Evolutionary conservation across 805 yeast species (phyloP), one percentile per base, ranked within the genome.

Genomic region (Yarrowia porcina): DNA sequence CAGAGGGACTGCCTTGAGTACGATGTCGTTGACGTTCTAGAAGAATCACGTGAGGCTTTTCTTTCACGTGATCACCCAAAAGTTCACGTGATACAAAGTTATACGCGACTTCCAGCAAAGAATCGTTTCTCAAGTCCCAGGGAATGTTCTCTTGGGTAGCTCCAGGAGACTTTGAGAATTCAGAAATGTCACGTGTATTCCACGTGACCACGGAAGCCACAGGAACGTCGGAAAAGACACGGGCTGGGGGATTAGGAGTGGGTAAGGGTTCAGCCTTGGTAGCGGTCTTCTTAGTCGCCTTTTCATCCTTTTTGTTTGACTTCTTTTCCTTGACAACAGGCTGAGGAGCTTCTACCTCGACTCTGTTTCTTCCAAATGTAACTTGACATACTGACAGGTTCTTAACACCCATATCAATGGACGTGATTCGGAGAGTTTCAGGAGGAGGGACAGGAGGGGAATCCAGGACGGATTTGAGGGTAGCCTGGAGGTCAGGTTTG

Each of bases 11-110:
- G 7, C 61, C 61, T 13, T 39, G 47, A 15, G 49, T 20, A 12
- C 61, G 61, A 9, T 56, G 61, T 4, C 61, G 13, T 20, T 56
- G 61, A 10, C 61, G 61, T 17, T 56, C 61, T 0, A 56, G 30
- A 0, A 56, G 23, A 2, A 56, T 21, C 17, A 38, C 49, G 15
- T 39, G 30, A 4, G 61, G 61, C 9, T 28, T 32, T 5, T 35
- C n/a, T 8, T n/a, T 11, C 32, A 30, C 39, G 21, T 20, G 28
- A 4, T 2, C 28, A 1, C 47, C 61, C 17, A 56, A 47, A 6
- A 52, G 44, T 11, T 52, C 59, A n/a, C 49, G 47, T 18, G 44
- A 21, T 18, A 41, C 36, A 3, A 56, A 39, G 30, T 38, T 27
- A 21, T 39, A 56, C 30, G 61, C 47, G 6, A 41, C 61, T 20